These are phyloP conservation scores for Fusarium burgessii DNA, from an alignment of 2,329 filamentous ascomycete species.

Conservation along the genomic window DNA sequence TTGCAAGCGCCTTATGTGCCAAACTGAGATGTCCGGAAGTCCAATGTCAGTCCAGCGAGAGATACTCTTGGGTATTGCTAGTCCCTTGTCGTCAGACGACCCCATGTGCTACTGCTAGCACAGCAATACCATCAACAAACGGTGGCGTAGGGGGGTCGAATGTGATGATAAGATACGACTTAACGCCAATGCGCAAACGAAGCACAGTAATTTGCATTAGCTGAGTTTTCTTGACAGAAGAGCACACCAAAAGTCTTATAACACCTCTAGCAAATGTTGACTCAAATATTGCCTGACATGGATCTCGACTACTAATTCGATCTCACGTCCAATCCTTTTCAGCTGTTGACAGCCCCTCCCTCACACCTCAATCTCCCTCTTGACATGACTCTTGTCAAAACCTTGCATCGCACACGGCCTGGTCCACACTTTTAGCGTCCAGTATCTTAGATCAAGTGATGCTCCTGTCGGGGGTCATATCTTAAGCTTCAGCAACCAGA, in stretches of 20 bases:
- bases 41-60: background rate
- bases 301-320: background rate
- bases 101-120: slow-evolving; percentile 20
- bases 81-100: slow-evolving; percentile 30
- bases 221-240: slow-evolving; percentile 1
- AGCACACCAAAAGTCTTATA: background rate
- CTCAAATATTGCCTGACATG: slow-evolving; percentile 5
- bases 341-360: slow-evolving; percentile 12
- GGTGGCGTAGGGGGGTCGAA: slow-evolving; percentile 18
- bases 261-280: background rate
- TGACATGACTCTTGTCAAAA: slow-evolving; percentile 38
- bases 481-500: slow-evolving; percentile 20
- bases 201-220: slow-evolving; percentile 12
- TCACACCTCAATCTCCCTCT: slow-evolving; percentile 17
- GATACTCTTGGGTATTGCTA: slow-evolving; percentile 10
- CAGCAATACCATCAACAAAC: slow-evolving; percentile 13
- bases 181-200: slow-evolving; percentile 16
- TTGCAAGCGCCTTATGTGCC: background rate
- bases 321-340: slow-evolving; percentile 11
- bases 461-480: slow-evolving; percentile 25
- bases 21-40: background rate
- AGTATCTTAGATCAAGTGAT: slow-evolving; percentile 44
- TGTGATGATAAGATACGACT: slow-evolving; percentile 29
- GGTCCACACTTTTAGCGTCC: slow-evolving; percentile 31
- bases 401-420: slow-evolving; percentile 28